Percentiles rank a stretch among this genome's conserved stretches.
Conservation (phyloP, 2,329 filamentous ascomycete genomes). For the Colletotrichum shisoi region DNA sequence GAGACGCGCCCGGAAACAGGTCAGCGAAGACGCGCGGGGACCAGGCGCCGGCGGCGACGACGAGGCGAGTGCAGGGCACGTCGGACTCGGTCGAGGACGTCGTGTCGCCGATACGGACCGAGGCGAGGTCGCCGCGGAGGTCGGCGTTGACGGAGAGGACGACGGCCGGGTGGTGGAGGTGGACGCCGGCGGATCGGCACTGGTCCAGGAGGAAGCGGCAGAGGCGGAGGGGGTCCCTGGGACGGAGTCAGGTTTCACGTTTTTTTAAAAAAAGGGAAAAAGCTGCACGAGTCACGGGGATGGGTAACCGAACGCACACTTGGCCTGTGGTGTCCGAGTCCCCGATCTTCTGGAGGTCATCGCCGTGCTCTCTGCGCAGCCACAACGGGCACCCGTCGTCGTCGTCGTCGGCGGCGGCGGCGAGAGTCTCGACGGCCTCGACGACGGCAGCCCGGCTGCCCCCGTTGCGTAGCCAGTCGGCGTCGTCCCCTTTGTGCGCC, state of each 20-base stretch:
- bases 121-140: conserved; percentile 58
- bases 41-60: conserved; percentile 77
- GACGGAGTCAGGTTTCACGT: conserved; percentile 3
- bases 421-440: conserved; percentile 46
- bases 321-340: conserved; percentile 69
- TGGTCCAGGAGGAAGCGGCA: conserved; percentile 70
- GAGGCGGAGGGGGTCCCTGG: conserved; percentile 70
- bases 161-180: conserved; percentile 69
- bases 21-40: conserved; percentile 68
- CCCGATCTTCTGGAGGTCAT: conserved; percentile 68
- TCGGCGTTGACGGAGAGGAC: conserved; percentile 63
- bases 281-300: background rate
- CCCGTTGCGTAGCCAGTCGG: conserved; percentile 73
- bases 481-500: conserved; percentile 53
- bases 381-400: conserved; percentile 58
- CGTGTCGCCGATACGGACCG: conserved; percentile 59
- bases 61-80: conserved; percentile 69
- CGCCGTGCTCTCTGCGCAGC: conserved; percentile 64
- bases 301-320: conserved; percentile 59
- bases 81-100: conserved; percentile 56
- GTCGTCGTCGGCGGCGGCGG: conserved; percentile 37
- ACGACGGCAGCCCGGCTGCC: conserved; percentile 67
- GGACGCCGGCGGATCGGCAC: conserved; percentile 67
- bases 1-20: conserved; percentile 67
- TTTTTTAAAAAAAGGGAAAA: too few species aligned